Evolutionary conservation across 148 eudicot genomes (phyloP).

Genomic region (Fallopia convolvulus): DNA sequence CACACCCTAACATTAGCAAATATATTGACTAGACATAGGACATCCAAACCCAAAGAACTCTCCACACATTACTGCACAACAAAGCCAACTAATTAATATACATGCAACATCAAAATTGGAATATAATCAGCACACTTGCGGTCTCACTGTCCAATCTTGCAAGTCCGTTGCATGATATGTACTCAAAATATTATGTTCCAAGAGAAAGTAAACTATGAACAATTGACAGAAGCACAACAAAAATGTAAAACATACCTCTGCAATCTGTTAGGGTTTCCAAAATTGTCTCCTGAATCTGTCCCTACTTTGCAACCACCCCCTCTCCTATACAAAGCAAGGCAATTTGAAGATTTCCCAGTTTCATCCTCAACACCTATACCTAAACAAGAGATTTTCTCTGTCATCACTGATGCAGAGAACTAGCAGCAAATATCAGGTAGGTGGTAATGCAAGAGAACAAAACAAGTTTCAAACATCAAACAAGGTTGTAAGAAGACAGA

Average conservation of each 20-base stretch:
- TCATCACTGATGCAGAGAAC: too few species aligned
- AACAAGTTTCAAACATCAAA: background rate
- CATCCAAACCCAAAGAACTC: background rate
- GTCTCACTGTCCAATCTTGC: background rate
- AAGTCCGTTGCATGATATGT: background rate
- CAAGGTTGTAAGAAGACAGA: background rate
- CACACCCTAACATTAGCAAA: background rate
- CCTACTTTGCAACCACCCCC: too few species aligned
- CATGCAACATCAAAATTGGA: background rate
- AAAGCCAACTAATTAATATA: background rate
- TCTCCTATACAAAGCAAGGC: too few species aligned
- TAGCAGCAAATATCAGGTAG: constrained; percentile 14
- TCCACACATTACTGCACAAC: background rate
- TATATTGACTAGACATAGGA: background rate
- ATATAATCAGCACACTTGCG: background rate
- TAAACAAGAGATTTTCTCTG: too few species aligned
- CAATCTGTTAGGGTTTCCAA: too few species aligned
- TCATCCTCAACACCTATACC: too few species aligned
- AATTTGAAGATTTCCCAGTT: too few species aligned
- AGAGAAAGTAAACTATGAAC: background rate
- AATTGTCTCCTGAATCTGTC: too few species aligned
- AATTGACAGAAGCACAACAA: constrained; percentile 2
- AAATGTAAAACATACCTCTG: constrained; percentile 38
- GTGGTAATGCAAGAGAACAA: background rate
- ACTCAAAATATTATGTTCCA: background rate